Evolutionary conservation across 371 early-diverging fungal genomes (phyloP).

Genomic region (Rhizopus delemar): DNA sequence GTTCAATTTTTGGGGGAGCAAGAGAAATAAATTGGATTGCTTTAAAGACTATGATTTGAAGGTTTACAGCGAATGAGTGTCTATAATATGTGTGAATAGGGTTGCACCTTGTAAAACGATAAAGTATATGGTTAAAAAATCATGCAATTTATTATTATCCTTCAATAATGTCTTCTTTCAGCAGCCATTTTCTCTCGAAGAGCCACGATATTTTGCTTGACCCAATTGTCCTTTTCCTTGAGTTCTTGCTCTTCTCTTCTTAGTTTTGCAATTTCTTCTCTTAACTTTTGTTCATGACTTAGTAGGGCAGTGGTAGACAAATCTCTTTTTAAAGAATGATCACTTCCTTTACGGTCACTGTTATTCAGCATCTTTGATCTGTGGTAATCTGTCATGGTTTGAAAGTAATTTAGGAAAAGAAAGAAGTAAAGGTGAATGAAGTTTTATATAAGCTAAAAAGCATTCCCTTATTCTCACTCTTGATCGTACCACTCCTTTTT

Average conservation of each 20-base stretch:
- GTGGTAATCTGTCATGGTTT: not conserved
- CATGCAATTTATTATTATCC: not conserved
- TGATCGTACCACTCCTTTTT: no score
- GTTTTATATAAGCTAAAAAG: no score
- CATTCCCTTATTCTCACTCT: no score
- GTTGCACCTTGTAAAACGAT: no score
- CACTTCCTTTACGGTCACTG: no score
- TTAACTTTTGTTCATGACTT: conserved; percentile 32
- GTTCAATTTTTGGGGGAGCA: not conserved
- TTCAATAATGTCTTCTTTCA: no score
- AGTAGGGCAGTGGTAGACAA: not conserved
- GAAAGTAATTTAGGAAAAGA: not conserved
- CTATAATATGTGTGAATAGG: no score
- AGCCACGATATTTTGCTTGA: conserved; percentile 48
- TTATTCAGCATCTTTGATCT: not conserved
- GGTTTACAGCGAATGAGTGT: not conserved
- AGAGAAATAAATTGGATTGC: not conserved
- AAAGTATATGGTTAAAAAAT: no score
- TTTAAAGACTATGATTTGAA: not conserved
- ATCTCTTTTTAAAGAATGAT: no score
- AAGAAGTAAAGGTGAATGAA: no score
- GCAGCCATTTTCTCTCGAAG: conserved; percentile 41
- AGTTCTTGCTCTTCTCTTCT: conserved; percentile 48
- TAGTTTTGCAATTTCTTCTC: conserved; percentile 49
- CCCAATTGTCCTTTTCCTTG: conserved; percentile 42